Base-by-base conservation (phyloP, 2,329 filamentous ascomycete species). In the Fusarium multiceps region DNA sequence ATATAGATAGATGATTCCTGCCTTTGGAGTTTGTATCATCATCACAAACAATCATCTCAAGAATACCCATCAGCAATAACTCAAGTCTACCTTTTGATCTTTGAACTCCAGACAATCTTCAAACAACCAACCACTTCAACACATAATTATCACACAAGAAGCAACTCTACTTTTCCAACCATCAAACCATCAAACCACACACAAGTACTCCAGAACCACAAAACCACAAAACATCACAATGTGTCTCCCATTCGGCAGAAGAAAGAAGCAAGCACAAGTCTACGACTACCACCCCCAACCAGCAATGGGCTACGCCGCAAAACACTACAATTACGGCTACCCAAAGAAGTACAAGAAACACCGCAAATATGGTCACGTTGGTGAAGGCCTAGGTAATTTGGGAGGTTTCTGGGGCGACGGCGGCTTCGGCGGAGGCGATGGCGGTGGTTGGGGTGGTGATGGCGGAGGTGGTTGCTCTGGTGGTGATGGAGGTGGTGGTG, bases 231-330 rank as follows among this genome's bases (percentile, higher is more conserved):
- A 27, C 7, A 18, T 7, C 7, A 27, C 4, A 41, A 51, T 51
- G 49, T 51, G 49, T 41, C 18, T 51, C 7, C 49, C 49, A 3
- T 37, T 51, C 18, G 37, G 37, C 23, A 51, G 49, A 28, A 51
- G 27, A 12, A 51, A 51, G 49, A 28, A 18, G 3, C 49, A 51
- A 4, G 18, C 34, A 16, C n/a, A 41, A 12, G 23, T 51, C 0
- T 42, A 51, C 23, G 32, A 51, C 6, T 51, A 51, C 23, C n/a
- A 51, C 2, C 49, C 49, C 10, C 49, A 42, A 27, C 49, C 49
- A 1, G 49, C 13, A 27, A 51, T 51, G 49, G 30, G 23, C 1
- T 25, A 51, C 18, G 13, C 32, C 7, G 11, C 25, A 13, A 51
- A 51, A 4, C 40, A 21, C 32, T 23, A 51, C 12, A 51, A 51